Evolutionary conservation across 495 filamentous ascomycete species (phyloP).

Genomic region (Annulohypoxylon maeteangense): DNA sequence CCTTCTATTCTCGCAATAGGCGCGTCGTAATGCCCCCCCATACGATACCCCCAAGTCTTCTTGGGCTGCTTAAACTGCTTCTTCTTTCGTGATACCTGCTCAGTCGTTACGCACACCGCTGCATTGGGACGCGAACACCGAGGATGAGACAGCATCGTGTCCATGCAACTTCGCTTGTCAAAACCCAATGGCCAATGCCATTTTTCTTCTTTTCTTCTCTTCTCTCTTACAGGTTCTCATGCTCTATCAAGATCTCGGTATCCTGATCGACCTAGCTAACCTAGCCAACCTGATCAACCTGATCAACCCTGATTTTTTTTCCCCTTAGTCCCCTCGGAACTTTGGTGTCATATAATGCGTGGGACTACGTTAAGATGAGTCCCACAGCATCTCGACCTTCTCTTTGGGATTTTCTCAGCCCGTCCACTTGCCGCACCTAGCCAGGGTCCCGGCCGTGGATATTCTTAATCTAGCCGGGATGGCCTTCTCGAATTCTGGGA

Average conservation of each 20-base stretch:
- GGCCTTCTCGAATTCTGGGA: not conserved
- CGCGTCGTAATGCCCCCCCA: constrained; percentile 1
- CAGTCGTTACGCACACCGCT: constrained; percentile 42
- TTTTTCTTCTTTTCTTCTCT: constrained; percentile 28
- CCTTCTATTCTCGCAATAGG: constrained; percentile 8
- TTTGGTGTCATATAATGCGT: constrained; percentile 41
- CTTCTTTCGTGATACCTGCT: constrained; percentile 24
- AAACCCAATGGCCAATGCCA: constrained; percentile 42
- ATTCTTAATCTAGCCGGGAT: constrained; percentile 14
- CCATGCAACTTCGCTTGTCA: constrained; percentile 49
- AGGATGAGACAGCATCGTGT: constrained; percentile 40
- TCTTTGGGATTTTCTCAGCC: constrained; percentile 26
- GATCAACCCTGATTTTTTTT: not conserved
- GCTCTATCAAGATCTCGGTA: constrained; percentile 25
- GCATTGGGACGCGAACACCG: constrained; percentile 23
- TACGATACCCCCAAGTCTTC: not conserved
- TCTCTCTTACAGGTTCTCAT: not conserved
- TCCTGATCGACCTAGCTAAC: constrained; percentile 18
- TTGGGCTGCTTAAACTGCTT: not conserved
- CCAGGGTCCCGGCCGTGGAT: constrained; percentile 21
- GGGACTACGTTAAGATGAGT: constrained; percentile 35
- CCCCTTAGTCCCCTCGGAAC: constrained; percentile 14
- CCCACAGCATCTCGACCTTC: constrained; percentile 26
- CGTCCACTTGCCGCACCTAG: constrained; percentile 34
- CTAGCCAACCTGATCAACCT: constrained; percentile 12